A percentile compares a stretch with the other conserved stretches of the same genome.
Conservation (phyloP, 2,329 filamentous ascomycete species). For the Endothia cerciana region DNA sequence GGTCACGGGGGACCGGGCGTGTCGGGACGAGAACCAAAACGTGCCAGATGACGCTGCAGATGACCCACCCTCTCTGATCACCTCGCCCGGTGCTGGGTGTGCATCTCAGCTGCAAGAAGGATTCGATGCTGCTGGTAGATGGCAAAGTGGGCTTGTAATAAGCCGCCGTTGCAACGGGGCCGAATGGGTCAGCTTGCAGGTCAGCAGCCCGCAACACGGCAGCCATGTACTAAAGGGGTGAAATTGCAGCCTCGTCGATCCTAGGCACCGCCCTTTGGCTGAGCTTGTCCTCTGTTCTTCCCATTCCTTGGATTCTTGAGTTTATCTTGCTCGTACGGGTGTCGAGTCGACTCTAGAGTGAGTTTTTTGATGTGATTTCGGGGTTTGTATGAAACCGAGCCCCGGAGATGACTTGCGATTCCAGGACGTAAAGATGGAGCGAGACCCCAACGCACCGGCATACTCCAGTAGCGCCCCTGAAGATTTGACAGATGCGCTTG, state of each 20-base stretch:
- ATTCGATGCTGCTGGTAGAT: background rate
- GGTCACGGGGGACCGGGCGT: background rate
- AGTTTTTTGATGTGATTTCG: background rate
- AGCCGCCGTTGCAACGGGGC: constrained; percentile 8
- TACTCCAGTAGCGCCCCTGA: constrained; percentile 13
- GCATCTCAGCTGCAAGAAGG: background rate
- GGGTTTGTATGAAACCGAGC: constrained; percentile 6
- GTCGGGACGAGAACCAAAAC: background rate
- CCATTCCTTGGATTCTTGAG: background rate
- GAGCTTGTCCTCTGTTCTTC: background rate
- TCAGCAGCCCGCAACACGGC: background rate
- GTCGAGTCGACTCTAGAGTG: background rate
- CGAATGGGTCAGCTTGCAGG: background rate
- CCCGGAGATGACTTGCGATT: background rate
- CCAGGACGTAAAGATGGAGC: constrained; percentile 10
- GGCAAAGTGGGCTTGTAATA: constrained; percentile 7
- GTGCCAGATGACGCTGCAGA: background rate
- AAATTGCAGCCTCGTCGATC: constrained; percentile 7
- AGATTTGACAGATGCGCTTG: constrained; percentile 20
- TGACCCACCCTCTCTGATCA: constrained; percentile 18
- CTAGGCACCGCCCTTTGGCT: background rate
- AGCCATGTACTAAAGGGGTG: background rate
- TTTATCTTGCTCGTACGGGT: background rate
- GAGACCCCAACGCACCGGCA: constrained; percentile 8
- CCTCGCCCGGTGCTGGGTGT: background rate